Base-by-base conservation (phyloP, 2,329 filamentous ascomycete species). In the Colletotrichum sp. region DNA sequence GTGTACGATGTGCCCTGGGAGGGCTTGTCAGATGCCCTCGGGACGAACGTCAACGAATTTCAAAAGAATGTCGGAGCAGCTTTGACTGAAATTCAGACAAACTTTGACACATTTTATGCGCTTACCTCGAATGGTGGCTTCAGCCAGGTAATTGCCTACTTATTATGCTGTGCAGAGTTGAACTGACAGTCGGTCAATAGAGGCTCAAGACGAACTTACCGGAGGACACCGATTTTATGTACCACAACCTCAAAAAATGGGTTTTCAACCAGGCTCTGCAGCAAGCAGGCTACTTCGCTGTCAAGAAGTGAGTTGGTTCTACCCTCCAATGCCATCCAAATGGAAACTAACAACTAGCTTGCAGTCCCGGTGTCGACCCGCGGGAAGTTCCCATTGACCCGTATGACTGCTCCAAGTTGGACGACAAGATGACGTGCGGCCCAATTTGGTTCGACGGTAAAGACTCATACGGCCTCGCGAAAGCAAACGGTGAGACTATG, bases 371-470 rank as follows among this genome's bases (percentile, higher is more conserved):
- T 13, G 30, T 73, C 36, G 71, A 73, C 39, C 66, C 71, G 4
- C 55, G 56, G 6, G 13, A 15, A 39, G 64, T 73, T 18, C 71
- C 70, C 4, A 73, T 73, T 13, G 56, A 22, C 13, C 55, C 39
- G 2, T 73, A 70, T 8, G 71, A 73, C 18, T 70, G 71, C 13
- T 28, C 30, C 4, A 70, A 28, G 3, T 25, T 73, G 9, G 71
- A 73, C 34, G 30, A 27, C 6, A 22, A 25, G 22, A 62, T 32
- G 6, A 70, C 66, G 7, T 70, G 71, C n/a, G 71, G 71, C 18
- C 71, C 71, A 6, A 70, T 73, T 3, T 70, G 71, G 71, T 73
- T 70, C 18, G 71, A 73, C 13, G 71, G 71, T 8, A 73, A 34
- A 30, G 71, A 73, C 10, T 62, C 71, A 9, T 73, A 73, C 25